Percentiles rank a stretch among this genome's conserved stretches.
phyloP scores from a whole-genome alignment of 2,329 filamentous ascomycete species.

The Ophiostoma novo-ulmi region DNA sequence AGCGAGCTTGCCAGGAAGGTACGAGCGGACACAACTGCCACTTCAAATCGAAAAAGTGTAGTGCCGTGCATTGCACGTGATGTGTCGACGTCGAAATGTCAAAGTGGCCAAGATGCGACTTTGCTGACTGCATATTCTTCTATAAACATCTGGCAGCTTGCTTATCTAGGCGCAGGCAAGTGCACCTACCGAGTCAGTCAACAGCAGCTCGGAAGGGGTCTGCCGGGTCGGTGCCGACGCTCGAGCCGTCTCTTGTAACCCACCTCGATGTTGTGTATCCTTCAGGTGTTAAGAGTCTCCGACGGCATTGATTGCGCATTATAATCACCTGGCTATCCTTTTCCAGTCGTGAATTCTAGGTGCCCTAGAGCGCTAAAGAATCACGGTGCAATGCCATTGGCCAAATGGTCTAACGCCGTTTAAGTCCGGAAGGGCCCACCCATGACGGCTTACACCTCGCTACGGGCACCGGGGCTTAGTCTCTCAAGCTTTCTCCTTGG shows the following conservation, averaged over 20 bases:
- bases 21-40: background rate
- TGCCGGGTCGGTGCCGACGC: background rate
- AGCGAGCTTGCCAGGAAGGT: background rate
- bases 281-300: background rate
- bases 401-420: background rate
- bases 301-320: background rate
- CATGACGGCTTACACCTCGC: background rate
- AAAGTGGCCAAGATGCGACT: background rate
- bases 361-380: background rate
- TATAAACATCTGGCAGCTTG: background rate
- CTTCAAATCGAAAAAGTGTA: background rate
- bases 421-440: slow-evolving; percentile 2
- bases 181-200: too few relatives aligned
- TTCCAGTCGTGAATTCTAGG: background rate
- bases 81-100: background rate
- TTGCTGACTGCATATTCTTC: background rate
- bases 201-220: background rate
- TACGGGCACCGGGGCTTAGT: background rate
- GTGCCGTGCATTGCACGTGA: background rate
- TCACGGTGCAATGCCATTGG: slow-evolving; percentile 7
- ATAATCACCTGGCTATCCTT: background rate
- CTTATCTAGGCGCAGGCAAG: background rate
- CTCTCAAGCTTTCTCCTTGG: background rate
- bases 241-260: background rate
- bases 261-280: background rate